Evolutionary conservation across 176 grass and related monocot genomes (phyloP).

Genomic region (Oryza officinalis): DNA sequence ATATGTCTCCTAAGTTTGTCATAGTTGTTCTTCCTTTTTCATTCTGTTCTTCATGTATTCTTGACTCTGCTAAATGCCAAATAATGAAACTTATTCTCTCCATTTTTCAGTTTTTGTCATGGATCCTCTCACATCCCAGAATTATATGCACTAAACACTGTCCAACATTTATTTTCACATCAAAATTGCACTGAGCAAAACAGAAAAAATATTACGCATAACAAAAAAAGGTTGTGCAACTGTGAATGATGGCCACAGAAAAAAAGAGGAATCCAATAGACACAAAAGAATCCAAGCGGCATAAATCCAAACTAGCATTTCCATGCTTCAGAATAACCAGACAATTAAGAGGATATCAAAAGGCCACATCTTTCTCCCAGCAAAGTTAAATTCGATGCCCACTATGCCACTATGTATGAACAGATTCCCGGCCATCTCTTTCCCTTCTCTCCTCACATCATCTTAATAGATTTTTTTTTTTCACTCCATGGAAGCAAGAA

Average conservation of each 20-base stretch:
- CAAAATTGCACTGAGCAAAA: background rate
- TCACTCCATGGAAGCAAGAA: background rate
- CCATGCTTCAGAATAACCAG: background rate
- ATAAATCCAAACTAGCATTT: background rate
- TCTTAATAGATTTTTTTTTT: constrained; percentile 13
- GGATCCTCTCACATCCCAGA: background rate
- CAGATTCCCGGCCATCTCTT: constrained; percentile 29
- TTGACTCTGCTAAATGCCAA: background rate
- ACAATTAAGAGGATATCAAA: background rate
- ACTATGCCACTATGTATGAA: background rate
- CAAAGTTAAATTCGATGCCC: constrained; percentile 1
- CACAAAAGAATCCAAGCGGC: background rate
- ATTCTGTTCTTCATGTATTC: background rate
- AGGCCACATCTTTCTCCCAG: constrained; percentile 1
- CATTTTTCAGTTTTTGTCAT: background rate
- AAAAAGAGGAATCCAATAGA: background rate
- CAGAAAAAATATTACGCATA: background rate
- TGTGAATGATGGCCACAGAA: background rate
- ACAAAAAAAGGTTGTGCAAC: background rate
- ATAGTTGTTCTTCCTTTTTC: background rate
- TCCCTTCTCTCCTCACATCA: background rate
- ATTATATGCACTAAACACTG: background rate
- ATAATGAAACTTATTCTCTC: background rate
- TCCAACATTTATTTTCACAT: background rate
- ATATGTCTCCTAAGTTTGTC: background rate